Evolutionary conservation across 1,139 yeast genomes (phyloP).

Genomic region (Nadsonia starkeyi-henricii): DNA sequence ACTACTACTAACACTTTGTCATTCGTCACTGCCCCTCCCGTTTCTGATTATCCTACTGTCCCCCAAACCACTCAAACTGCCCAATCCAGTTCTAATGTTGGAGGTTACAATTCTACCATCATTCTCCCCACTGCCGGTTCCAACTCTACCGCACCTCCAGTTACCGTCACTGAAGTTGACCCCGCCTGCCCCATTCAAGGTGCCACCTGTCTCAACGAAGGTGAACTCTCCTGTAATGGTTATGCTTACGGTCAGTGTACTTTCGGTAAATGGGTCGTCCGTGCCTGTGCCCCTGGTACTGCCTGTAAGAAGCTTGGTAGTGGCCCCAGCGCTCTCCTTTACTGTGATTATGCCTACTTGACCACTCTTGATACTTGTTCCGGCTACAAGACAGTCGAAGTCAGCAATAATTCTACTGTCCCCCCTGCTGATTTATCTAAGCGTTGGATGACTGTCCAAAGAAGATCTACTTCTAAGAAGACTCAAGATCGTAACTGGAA

Average conservation of each 20-base stretch:
- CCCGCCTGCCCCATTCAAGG: neutral
- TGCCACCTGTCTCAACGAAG: slow-evolving; percentile 21
- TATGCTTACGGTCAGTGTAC: slow-evolving; percentile 38
- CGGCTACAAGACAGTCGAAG: neutral
- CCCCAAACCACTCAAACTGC: neutral
- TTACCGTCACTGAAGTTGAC: neutral
- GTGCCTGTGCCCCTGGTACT: slow-evolving; percentile 45
- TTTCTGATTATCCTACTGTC: neutral
- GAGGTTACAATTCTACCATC: neutral
- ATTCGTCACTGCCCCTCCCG: neutral
- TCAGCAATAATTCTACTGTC: no score
- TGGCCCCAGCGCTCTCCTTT: neutral
- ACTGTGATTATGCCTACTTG: slow-evolving; percentile 10
- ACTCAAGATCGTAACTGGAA: neutral
- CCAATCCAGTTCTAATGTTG: neutral
- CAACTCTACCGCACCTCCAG: neutral
- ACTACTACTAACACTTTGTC: neutral
- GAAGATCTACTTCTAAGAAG: neutral
- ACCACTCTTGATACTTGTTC: neutral
- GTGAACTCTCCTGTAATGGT: slow-evolving; percentile 36
- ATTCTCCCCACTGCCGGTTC: neutral
- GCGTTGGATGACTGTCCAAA: neutral
- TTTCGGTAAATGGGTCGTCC: slow-evolving; percentile 39
- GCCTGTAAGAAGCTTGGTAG: slow-evolving; percentile 25
- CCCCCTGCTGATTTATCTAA: neutral